Evolutionary conservation across 164 flowering plant species (phyloP).

Genomic region (Pachysandra terminalis): DNA sequence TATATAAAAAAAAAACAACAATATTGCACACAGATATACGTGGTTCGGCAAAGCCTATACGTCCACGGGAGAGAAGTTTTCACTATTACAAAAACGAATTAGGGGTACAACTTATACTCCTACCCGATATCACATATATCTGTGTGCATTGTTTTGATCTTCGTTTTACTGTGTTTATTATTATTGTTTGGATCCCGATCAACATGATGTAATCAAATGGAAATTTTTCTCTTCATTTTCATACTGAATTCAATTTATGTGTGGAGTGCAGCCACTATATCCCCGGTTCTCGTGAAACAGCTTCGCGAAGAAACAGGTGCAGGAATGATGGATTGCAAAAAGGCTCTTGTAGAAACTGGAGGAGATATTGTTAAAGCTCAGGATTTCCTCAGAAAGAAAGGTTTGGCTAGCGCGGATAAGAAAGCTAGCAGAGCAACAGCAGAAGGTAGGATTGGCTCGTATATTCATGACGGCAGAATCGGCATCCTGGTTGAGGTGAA

Average conservation of each 20-base stretch:
- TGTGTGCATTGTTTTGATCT: no score
- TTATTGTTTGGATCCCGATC: no score
- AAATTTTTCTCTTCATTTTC: conserved; percentile 4
- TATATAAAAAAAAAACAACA: no score
- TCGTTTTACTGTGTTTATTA: no score
- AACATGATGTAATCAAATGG: no score
- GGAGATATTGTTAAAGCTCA: conserved; percentile 91
- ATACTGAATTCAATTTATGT: conserved; percentile 5
- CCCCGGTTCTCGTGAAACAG: conserved; percentile 93
- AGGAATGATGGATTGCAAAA: conserved; percentile 99
- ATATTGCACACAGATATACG: no score
- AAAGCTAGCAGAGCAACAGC: conserved; percentile 89
- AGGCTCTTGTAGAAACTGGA: conserved; percentile 79
- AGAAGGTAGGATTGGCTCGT: conserved; percentile 94
- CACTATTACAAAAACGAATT: no score
- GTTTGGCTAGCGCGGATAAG: conserved; percentile 96
- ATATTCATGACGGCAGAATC: conserved; percentile 87
- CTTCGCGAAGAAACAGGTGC: conserved; percentile 98
- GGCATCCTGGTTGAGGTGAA: conserved; percentile 94
- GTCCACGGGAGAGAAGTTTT: no score
- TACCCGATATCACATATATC: no score
- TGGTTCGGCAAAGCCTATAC: no score
- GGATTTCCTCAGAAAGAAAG: conserved; percentile 93
- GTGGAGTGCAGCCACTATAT: conserved; percentile 45
- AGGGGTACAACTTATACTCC: no score